A percentile compares a stretch with the other conserved stretches of the same genome.
These are phyloP conservation scores for Nicotiana otophora DNA, from an alignment of 257 asterid genomes.

Conservation along the genomic window DNA sequence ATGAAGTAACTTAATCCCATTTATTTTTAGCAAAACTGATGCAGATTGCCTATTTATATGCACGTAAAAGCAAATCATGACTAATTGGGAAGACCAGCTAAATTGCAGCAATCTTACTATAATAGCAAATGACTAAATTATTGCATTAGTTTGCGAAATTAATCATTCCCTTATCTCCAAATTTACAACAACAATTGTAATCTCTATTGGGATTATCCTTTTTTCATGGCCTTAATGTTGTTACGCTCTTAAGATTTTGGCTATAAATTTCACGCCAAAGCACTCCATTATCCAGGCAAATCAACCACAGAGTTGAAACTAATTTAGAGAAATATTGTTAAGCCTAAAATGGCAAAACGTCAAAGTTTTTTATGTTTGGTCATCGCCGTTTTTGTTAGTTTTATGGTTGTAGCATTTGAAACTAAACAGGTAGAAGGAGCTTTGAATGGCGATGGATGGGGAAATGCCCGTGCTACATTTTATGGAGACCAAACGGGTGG, in stretches of 20 bases:
- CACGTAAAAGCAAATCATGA: not conserved
- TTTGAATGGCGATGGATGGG: not conserved
- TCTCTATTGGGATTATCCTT: not conserved
- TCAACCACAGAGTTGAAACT: not conserved
- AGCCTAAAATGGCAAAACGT: not conserved
- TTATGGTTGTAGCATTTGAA: not conserved
- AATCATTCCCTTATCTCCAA: not conserved
- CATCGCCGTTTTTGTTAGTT: not conserved
- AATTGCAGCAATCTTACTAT: not conserved
- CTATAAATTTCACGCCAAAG: not conserved
- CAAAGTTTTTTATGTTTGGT: not conserved
- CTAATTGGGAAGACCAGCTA: not conserved
- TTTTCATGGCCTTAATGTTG: not conserved
- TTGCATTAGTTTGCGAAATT: not conserved
- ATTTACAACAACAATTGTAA: not conserved
- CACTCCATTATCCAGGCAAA: not conserved
- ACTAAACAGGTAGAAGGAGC: not conserved
- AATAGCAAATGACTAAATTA: not conserved
- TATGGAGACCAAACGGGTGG: not conserved
- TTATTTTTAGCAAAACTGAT: not conserved
- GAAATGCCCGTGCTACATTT: slow-evolving; percentile 8
- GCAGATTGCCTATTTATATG: not conserved
- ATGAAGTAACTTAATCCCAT: not conserved
- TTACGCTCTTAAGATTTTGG: not conserved
- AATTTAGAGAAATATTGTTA: not conserved